These are phyloP conservation scores for Cyclotella sp. DNA, from an alignment of 108 stramenopile species.

Conservation along the genomic window DNA sequence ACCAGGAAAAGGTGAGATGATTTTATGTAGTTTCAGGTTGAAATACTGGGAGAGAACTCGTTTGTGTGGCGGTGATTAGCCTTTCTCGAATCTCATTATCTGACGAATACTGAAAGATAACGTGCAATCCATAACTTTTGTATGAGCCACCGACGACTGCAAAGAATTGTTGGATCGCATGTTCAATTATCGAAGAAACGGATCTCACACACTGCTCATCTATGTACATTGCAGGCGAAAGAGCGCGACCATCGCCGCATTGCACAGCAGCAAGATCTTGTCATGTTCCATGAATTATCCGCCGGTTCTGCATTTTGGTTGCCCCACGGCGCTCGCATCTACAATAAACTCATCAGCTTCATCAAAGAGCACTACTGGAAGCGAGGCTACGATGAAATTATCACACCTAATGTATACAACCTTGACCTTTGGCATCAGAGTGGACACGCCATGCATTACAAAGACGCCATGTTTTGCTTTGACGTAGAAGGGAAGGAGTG, in stretches of 20 bases:
- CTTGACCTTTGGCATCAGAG: conserved; percentile 96
- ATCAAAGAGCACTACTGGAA: conserved; percentile 95
- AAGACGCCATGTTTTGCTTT: conserved; percentile 96
- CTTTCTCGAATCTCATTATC: conserved; percentile 84
- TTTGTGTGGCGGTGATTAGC: conserved; percentile 59
- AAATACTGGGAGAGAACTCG: background rate
- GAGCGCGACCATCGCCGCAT: conserved; percentile 96
- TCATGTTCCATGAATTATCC: conserved; percentile 97
- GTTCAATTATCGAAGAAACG: background rate
- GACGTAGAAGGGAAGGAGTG: conserved; percentile 94
- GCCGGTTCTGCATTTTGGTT: conserved; percentile 98
- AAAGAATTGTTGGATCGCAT: conserved; percentile 1
- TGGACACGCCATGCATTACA: conserved; percentile 99
- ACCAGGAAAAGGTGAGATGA: conserved; percentile 84
- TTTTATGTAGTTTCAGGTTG: background rate
- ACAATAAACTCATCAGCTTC: conserved; percentile 96
- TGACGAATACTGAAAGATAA: conserved; percentile 54
- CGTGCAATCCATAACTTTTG: conserved; percentile 64
- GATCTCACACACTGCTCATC: background rate
- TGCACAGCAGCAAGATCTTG: conserved; percentile 93
- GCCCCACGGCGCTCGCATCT: conserved; percentile 98
- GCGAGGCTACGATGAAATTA: conserved; percentile 97
- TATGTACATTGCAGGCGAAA: conserved; percentile 79
- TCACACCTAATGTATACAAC: conserved; percentile 99
- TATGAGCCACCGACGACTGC: conserved; percentile 56